Base-by-base conservation (phyloP, 108 stramenopile genomes). In the Chaetoceros muelleri region DNA sequence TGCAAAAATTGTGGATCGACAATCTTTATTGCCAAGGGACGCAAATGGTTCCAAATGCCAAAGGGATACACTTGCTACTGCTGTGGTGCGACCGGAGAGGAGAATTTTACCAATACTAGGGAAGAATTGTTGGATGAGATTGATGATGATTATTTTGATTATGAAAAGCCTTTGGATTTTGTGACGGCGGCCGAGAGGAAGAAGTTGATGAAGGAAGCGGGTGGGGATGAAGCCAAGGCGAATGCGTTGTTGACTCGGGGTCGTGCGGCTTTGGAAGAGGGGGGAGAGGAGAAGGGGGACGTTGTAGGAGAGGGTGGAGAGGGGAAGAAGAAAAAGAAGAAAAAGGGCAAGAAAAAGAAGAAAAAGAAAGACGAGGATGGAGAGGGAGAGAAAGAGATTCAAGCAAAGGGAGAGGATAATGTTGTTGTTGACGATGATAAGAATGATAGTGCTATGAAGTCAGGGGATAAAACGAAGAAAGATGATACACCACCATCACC, bases 61-160 rank as follows among this genome's bases (percentile, higher is more conserved):
- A 65, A 90, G 56, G 85, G 88, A 7, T 28, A 52, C 28, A 79
- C 78, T 0, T 91, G 90, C 47, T 81, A 79, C 58, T 65, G 74
- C 24, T 91, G 90, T 58, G 90, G 90, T 50, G 85, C 85, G 30
- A 87, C 68, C 26, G 90, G 90, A 3, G 62, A 61, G 28, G 90
- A 91, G 1, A 87, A 87, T 62, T 91, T 91, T 69, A 68, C 73
- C 22, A 84, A 81, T 63, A 78, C 83, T 62, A 76, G 90, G 23
- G 76, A 73, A 27, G 79, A 84, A 18, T 79, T 91, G 7, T 66
- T 86, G 50, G 77, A 84, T 40, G 73, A 76, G 44, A 76, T 90
- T 47, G 62, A 77, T 31, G 88, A 85, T 70, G 84, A 85, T 70
- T 85, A 85, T 48, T 86, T 86, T 66, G 80, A 84, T 47, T 90